Evolutionary conservation across 2,329 filamentous ascomycete species (phyloP).

Genomic region (Claviceps humidiphila): DNA sequence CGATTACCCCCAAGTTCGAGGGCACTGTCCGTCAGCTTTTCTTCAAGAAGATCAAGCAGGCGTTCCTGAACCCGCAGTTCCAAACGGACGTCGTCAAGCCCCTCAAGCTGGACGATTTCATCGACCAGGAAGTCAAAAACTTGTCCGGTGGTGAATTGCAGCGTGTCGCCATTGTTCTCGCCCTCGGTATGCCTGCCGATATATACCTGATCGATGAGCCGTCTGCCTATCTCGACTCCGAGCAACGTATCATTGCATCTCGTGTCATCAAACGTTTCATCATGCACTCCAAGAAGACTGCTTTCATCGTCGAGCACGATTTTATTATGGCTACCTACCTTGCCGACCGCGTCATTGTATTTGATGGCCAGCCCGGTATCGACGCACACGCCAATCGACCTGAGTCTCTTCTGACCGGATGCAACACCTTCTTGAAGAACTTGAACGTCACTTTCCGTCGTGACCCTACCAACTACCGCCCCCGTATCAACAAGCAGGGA

Average conservation of each 20-base stretch:
- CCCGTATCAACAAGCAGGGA: conserved; percentile 95
- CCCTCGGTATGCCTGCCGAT: conserved; percentile 90
- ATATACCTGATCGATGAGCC: conserved; percentile 99
- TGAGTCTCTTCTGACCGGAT: conserved; percentile 85
- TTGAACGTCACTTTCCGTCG: conserved; percentile 97
- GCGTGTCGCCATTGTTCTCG: conserved; percentile 92
- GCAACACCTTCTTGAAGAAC: conserved; percentile 94
- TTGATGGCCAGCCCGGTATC: conserved; percentile 85
- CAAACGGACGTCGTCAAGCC: conserved; percentile 99
- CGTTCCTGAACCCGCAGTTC: conserved; percentile 94
- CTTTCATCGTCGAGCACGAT: conserved; percentile 98
- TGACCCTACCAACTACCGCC: conserved; percentile 89
- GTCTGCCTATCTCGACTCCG: conserved; percentile 92
- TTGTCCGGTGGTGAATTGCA: conserved; percentile 98
- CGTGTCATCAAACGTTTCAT: conserved; percentile 99
- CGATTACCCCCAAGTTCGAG: conserved; percentile 95
- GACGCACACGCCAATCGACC: conserved; percentile 79
- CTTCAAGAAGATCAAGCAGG: conserved; percentile 98
- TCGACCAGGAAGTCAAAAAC: conserved; percentile 98
- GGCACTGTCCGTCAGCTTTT: conserved; percentile 95
- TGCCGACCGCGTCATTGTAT: conserved; percentile 94
- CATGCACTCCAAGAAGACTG: conserved; percentile 99
- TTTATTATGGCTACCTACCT: conserved; percentile 83
- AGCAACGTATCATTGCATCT: conserved; percentile 95
- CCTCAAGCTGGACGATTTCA: conserved; percentile 97